Evolutionary conservation across 257 asterid species (phyloP), one percentile per base, ranked within the genome.

Genomic region (Solanum commersonii): DNA sequence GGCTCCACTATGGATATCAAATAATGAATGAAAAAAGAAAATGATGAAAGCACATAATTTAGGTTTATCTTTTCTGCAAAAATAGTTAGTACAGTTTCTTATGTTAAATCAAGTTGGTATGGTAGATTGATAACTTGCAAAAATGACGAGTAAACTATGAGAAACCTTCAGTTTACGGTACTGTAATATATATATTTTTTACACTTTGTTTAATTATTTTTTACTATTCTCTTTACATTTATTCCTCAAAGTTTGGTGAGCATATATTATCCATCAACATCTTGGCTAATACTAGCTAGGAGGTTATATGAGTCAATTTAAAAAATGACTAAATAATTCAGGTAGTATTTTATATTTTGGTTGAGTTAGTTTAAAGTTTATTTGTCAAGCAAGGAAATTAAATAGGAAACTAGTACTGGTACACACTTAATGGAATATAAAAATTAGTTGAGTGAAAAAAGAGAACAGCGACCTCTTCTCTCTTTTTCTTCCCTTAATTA

Each of bases 401-500:
- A 84, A 71, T 67, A 35, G 59, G 38, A 22, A 81, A 73, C 20
- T 49, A 46, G 85, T 81, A 27, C 70, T 29, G n/a, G 70, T 29
- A 29, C 29, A 74, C 63, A 81, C 67, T 81, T 46, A 29, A 49
- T 81, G 85, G 85, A 81, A 81, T 34, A 49, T 87, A 86, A 89
- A 65, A 86, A 83, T 85, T 74, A 79, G 86, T 82, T 88, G 90
- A 89, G 88, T 89, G 63, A 90, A 86, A 92, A 87, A 89, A 88
- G 87, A 90, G 84, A 90, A 92, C 87, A 92, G 92, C 94, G 94
- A 94, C 96, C 89, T 89, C 90, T 93, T 93, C 93, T 90, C 89
- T 90, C 35, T 78, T 23, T 23, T 70, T 40, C 88, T 85, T 91
- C 76, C 76, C 89, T 84, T 40, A n/a, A 79, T 67, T 77, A 89